These are phyloP conservation scores for Abortiporus biennis DNA, from an alignment of 1,284 basidiomycete genomes.

Conservation along the genomic window DNA sequence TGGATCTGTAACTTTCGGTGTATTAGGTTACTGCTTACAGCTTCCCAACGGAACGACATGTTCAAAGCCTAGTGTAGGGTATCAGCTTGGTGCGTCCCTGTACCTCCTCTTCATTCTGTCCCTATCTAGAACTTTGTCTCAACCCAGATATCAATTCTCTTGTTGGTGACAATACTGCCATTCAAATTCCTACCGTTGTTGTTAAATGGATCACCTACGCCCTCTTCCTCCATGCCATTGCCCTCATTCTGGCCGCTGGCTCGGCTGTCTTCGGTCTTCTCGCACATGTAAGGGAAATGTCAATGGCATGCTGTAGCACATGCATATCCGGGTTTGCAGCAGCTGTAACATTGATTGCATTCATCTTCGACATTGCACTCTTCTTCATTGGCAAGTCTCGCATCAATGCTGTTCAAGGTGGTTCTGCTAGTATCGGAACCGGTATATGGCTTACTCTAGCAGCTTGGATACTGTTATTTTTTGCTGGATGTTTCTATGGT, in stretches of 20 bases:
- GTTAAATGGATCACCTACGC: constrained; percentile 90
- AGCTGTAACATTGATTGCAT: constrained; percentile 66
- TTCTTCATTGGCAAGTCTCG: constrained; percentile 81
- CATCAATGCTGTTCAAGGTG: constrained; percentile 63
- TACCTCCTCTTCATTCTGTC: neutral
- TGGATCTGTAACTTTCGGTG: constrained; percentile 75
- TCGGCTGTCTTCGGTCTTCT: constrained; percentile 76
- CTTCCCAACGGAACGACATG: constrained; percentile 56
- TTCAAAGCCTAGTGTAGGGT: constrained; percentile 74
- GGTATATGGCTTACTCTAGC: constrained; percentile 84
- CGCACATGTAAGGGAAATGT: constrained; percentile 80
- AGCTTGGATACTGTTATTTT: constrained; percentile 77
- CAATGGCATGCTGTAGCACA: constrained; percentile 80
- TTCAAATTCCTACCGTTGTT: constrained; percentile 71
- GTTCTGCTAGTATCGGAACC: constrained; percentile 69
- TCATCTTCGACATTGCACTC: constrained; percentile 81
- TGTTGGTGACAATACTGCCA: constrained; percentile 55
- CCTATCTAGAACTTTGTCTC: constrained; percentile 7
- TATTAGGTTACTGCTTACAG: constrained; percentile 77
- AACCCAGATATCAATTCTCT: constrained; percentile 71
- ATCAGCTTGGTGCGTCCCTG: constrained; percentile 74
- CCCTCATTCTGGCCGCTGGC: constrained; percentile 63
- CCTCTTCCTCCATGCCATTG: constrained; percentile 83
- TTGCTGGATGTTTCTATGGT: constrained; percentile 81
- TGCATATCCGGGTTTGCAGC: constrained; percentile 78